Base-by-base conservation (phyloP, 257 asterid species). In the Forsythia suspensa region DNA sequence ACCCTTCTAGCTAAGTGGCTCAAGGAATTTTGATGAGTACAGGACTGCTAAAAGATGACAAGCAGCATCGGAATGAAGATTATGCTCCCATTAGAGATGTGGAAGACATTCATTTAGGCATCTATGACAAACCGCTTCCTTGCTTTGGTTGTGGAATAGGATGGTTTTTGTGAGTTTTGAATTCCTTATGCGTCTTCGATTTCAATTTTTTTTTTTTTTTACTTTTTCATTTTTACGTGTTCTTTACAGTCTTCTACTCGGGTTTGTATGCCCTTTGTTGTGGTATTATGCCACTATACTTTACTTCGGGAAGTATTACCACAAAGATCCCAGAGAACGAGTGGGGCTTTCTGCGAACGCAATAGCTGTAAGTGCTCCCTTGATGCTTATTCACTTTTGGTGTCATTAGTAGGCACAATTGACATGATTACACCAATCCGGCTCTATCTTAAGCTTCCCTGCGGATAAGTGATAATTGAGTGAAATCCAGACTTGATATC, bases 121-220 rank as follows among this genome's bases (percentile, higher is more conserved):
- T 77, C 61, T 85, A 76, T 55, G 88, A 82, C 80, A 74, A 80
- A 74, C 88, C 86, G 36, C 88, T 85, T 80, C 88, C 88, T 55
- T 85, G 88, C 78, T 85, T 77, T 80, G 88, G 88, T 40, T 85
- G 88, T 77, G 88, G 88, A 70, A 63, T 82, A 44, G 88, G 88
- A 85, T 85, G 88, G 88, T 85, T 80, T 73, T 85, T 21, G 88
- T 85, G 79, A 82, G 88, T 80, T 71, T 40, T 55, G 34, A 52
- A 29, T 8, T 61, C 55, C 37, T 41, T 15, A 20, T 6, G 29
- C 18, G 2, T 46, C 8, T 16, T 65, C n/a, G 5, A 59, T 20
- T 13, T 1, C 16, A 9, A 4, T 29, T 42, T 38, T 44, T 68
- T 67, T 41, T 51, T 9, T 29, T 73, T 43, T 44, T 21, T 46